A percentile compares a stretch with the other conserved stretches of the same genome.
Evolutionary conservation across 2,329 filamentous ascomycete species (phyloP).

Genomic region (Neonectria coccinea): DNA sequence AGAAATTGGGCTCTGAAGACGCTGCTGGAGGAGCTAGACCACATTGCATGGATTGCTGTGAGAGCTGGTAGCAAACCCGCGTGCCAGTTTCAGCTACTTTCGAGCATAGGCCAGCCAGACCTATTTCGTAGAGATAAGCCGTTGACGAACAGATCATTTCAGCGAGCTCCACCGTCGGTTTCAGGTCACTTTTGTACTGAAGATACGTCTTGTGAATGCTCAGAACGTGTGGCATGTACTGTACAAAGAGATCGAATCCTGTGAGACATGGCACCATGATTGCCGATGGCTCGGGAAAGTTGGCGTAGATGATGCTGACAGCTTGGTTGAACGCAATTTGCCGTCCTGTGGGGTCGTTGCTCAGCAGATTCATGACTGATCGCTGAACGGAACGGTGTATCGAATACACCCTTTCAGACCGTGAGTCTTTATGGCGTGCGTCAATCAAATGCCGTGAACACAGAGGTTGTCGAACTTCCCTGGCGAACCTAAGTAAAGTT

Average conservation of each 20-base stretch:
- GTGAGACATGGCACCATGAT: constrained; percentile 12
- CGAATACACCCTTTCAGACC: background rate
- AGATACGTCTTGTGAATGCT: constrained; percentile 1
- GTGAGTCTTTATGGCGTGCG: background rate
- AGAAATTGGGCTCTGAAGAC: background rate
- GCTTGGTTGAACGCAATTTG: constrained; percentile 11
- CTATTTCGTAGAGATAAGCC: constrained; percentile 7
- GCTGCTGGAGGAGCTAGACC: background rate
- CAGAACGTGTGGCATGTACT: constrained; percentile 14
- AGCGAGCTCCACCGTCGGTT: constrained; percentile 2
- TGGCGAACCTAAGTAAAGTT: background rate
- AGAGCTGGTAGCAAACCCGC: background rate
- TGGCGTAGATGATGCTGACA: constrained; percentile 1
- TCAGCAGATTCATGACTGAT: background rate
- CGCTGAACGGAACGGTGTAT: constrained; percentile 12
- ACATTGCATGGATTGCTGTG: background rate
- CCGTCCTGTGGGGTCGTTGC: background rate
- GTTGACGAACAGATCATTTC: constrained; percentile 9
- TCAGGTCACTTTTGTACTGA: background rate
- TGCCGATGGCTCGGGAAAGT: constrained; percentile 9
- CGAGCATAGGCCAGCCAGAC: background rate
- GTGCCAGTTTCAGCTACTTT: constrained; percentile 5
- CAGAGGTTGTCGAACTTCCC: background rate
- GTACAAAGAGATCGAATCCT: constrained; percentile 2
- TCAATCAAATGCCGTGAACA: constrained; percentile 2